Evolutionary conservation across 148 eudicot genomes (phyloP), one percentile per base, ranked within the genome.

Genomic region (Camellia sinensis): DNA sequence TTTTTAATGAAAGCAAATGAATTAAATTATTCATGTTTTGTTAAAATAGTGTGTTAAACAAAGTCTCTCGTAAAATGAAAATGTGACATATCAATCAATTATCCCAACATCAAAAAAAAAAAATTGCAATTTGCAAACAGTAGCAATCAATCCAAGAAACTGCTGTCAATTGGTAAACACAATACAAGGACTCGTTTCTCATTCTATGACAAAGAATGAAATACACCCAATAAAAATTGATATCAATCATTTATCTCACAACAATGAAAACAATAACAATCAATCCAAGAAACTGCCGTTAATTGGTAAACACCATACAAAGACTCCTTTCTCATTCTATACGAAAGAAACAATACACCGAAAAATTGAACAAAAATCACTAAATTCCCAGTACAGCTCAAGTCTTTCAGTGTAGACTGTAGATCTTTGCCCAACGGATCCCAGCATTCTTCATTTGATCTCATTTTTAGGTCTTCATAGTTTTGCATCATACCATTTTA

Each of bases 361-460:
- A 74, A 15, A 9, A 74, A 74, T 13, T 74, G 77, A 74, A 56
- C 13, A 60, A 11, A 10, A 9, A 60, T n/a, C 78, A 59, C 52
- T 29, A 59, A 72, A 54, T 41, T 61, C 56, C 67, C 29, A 17
- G 8, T 7, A 17, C n/a, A 53, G 46, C 69, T 61, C 53, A 19
- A 59, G 14, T 59, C 52, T 75, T 62, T n/a, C 67, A 13, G 54
- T 61, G 8, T 43, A 74, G 66, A 19, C 18, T 59, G 44, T 29
- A 29, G 37, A 29, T 29, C 37, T 29, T 60, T 62, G 67, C 67
- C 52, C 13, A 45, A 45, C 22, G 12, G 67, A 63, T 76, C 70
- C 79, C 22, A 21, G 6, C 50, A 63, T 0, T 18, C 4, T 29
- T 76, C 70, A 22, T 46, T 21, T 3, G 41, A 62, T 62, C n/a